Evolutionary conservation across 352 stramenopile genomes (phyloP), one percentile per base, ranked within the genome.

Genomic region (Nothophytophthora sp.): DNA sequence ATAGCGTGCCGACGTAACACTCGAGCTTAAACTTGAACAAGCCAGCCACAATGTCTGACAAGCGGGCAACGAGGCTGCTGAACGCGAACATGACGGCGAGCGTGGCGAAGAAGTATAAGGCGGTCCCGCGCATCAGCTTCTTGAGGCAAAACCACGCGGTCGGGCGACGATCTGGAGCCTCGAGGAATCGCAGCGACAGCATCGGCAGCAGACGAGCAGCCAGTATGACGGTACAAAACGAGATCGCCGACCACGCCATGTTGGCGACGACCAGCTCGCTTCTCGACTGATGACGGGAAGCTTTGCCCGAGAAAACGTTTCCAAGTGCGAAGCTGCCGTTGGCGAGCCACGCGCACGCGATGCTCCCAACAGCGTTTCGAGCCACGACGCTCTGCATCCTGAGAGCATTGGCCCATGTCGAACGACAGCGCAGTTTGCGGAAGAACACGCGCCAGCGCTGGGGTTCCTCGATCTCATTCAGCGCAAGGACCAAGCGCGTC

Each of bases 11-110:
- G 9, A 50, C 24, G 25, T 57, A 50, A 3, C 45, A 45, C 35
- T 62, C 46, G 5, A 62, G 13, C n/a, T 56, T 62, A 23, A 50
- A 62, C 22, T 50, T 56, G 32, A 51, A 50, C 30, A 56, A 20
- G 23, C 4, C 22, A 10, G 54, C 38, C 5, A 47, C 25, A 10
- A n/a, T 6, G 3, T 24, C 11, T n/a, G 54, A 46, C 5, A 60
- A 19, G 16, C 52, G 58, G 1, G 22, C 56, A 11, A 55, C 33
- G 18, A 48, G 44, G 24, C 11, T 16, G 15, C 49, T 40, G 13
- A 37, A 51, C 2, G 20, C 8, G 2, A 60, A 5, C 36, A 55
- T 54, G 2, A 60, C n/a, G 24, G 16, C n/a, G 5, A 65, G 8
- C 4, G 29, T 42, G 2, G 20, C 16, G 25, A 60, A 11, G n/a